Evolutionary conservation across 106 monocot species (phyloP), one percentile per base, ranked within the genome.

Genomic region (Narthecium ossifragum): DNA sequence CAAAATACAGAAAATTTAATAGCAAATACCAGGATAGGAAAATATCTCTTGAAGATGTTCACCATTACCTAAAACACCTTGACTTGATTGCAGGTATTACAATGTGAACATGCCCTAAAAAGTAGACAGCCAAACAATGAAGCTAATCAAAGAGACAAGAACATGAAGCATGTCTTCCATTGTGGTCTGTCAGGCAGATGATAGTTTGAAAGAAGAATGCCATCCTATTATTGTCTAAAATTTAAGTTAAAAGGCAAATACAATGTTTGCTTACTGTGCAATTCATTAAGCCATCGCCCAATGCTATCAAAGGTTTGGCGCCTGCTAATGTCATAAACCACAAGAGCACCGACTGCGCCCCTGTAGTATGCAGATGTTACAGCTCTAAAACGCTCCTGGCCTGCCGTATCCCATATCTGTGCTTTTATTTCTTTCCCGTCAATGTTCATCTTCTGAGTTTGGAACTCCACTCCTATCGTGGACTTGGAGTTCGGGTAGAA

Each of bases 401-500:
- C 78, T 48, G 78, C 78, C 22, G 78, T 78, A 31, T 78, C 78
- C 78, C 78, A 78, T 62, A 78, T 78, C 72, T 78, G 78, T 48
- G 67, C 72, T 67, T 78, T 78, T 49, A 78, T 72, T 60, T 72
- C 78, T 45, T 72, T 78, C 56, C 78, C 72, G n/a, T 63, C 67
- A 45, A 78, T 78, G 31, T 56, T 34, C 66, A 78, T 63, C 31
- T 72, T 78, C 29, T 72, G 78, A 15, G 72, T 72, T 78, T 72
- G 78, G 41, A 78, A 78, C 22, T 78, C 78, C 3, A 78, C 78
- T 21, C 78, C 78, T 10, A 72, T 78, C 22, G 78, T 72, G 30
- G 78, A 78, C 45, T 78, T 78, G 13, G 78, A 78, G 46, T 72
- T 78, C 18, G 78, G 46, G 46, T 72, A 57, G 40, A 78, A 78